Base-by-base conservation (phyloP, 1,284 basidiomycete genomes). In the Earliella scabrosa region DNA sequence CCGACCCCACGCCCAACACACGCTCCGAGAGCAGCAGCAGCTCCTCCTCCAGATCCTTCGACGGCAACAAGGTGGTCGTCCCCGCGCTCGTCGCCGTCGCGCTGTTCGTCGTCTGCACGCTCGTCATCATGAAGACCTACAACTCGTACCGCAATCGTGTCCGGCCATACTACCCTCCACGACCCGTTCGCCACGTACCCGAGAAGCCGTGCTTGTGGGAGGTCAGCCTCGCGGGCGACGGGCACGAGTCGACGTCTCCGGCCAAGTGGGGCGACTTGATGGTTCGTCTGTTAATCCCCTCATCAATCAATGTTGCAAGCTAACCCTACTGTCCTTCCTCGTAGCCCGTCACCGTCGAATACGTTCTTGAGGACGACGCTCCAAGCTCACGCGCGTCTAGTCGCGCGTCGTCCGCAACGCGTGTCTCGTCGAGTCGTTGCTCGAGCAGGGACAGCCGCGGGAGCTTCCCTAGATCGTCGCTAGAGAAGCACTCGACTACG, bases 171-270 rank as follows among this genome's bases (percentile, higher is more conserved):
- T 14, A 26, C 7, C 40, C 14, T 23, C 20, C 24, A 14, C 21
- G 18, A 11, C 2, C 27, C 32, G 49, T 23, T 31, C 23, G 3
- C 9, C 16, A 23, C 4, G 26, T 23, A 7, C 40, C 35, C 16
- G 35, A 38, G 21, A 23, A 24, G 47, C 53, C 53, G 21, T 43
- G 53, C 41, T 23, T 54, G 53, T 54, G 53, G 53, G 53, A 54
- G 27, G 53, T 54, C n/a, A 10, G 21, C 27, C 43, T 40, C 20
- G 7, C 4, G 26, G 3, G 38, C n/a, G 27, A 20, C n/a, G 27
- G 18, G 26, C 27, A 32, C 24, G 2, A 26, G 35, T 4, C 27
- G 34, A 16, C n/a, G n/a, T 20, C 26, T 20, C 8, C 16, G 9
- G 52, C 39, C 10, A 50, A 18, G 24, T 54, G 53, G 53, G 18